Evolutionary conservation across 169 alveolate genomes (phyloP).

Genomic region (Haemoproteus tartakovskyi): DNA sequence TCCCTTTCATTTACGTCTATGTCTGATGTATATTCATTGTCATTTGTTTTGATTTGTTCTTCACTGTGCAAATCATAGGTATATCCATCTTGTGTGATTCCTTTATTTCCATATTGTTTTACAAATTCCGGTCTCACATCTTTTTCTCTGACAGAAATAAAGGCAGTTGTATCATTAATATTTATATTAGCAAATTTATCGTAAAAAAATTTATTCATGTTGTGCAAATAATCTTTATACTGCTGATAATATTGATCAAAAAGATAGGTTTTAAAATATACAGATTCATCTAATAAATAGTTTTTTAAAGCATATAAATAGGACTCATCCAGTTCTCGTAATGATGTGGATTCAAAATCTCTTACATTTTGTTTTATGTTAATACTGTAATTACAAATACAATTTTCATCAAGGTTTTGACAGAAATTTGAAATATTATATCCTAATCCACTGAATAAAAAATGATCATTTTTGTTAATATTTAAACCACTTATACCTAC

Average conservation of each 20-base stretch:
- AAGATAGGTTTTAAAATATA: not conserved
- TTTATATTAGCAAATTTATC: not conserved
- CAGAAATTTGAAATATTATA: conserved; percentile 23
- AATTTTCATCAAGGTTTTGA: conserved; percentile 7
- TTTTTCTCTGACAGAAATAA: too few species aligned
- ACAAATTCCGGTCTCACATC: too few species aligned
- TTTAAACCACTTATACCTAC: conserved; percentile 24
- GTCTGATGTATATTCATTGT: too few species aligned
- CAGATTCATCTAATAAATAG: conserved; percentile 12
- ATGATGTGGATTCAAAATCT: conserved; percentile 7
- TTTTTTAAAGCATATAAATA: conserved; percentile 15
- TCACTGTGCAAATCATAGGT: too few species aligned
- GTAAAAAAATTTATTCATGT: not conserved
- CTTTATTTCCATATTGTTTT: too few species aligned
- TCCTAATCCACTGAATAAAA: conserved; percentile 32
- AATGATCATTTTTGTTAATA: not conserved
- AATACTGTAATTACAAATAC: conserved; percentile 22
- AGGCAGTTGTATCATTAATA: too few species aligned
- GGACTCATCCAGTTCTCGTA: conserved; percentile 46
- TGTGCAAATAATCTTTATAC: not conserved
- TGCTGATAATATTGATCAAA: not conserved
- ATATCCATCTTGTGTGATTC: too few species aligned
- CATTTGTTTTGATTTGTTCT: too few species aligned
- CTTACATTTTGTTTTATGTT: conserved; percentile 11
- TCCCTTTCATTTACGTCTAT: too few species aligned